Conservation (phyloP, 129 eudicot genomes). For the Cynara cardunculus region DNA sequence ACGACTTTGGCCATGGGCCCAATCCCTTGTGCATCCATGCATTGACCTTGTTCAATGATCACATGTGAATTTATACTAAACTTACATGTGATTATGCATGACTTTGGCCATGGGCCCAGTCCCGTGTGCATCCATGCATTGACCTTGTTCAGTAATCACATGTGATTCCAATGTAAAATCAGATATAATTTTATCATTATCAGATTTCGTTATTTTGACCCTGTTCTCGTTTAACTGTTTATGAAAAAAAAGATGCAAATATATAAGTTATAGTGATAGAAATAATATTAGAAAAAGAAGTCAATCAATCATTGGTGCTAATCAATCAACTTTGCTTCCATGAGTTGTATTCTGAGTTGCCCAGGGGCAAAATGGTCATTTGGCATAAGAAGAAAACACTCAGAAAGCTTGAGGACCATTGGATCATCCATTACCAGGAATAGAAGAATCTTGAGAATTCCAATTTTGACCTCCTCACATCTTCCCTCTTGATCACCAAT, state of each 20-base stretch:
- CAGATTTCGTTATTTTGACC: background rate
- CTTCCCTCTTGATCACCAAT: slow-evolving; percentile 34
- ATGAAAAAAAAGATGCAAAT: background rate
- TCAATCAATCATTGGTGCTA: slow-evolving; percentile 30
- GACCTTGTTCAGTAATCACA: too few species aligned
- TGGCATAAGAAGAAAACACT: slow-evolving; percentile 4
- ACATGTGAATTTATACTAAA: too few species aligned
- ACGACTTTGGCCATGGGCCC: too few species aligned
- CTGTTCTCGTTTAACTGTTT: background rate
- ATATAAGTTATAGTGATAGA: background rate
- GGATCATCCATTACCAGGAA: slow-evolving; percentile 10
- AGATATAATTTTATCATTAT: too few species aligned
- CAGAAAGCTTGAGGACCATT: slow-evolving; percentile 10
- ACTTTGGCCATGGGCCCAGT: too few species aligned
- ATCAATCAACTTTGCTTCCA: slow-evolving; percentile 19
- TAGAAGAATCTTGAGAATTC: slow-evolving; percentile 18
- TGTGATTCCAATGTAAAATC: too few species aligned
- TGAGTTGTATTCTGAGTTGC: slow-evolving; percentile 7
- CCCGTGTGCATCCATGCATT: too few species aligned
- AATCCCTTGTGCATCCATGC: too few species aligned
- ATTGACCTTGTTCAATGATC: too few species aligned
- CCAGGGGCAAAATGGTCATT: slow-evolving; percentile 20
- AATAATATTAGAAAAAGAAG: background rate
- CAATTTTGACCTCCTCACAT: slow-evolving; percentile 35
- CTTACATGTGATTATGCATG: too few species aligned